These are phyloP conservation scores for Asterophora parasitica DNA, from an alignment of 768 basidiomycete genomes.

Conservation along the genomic window DNA sequence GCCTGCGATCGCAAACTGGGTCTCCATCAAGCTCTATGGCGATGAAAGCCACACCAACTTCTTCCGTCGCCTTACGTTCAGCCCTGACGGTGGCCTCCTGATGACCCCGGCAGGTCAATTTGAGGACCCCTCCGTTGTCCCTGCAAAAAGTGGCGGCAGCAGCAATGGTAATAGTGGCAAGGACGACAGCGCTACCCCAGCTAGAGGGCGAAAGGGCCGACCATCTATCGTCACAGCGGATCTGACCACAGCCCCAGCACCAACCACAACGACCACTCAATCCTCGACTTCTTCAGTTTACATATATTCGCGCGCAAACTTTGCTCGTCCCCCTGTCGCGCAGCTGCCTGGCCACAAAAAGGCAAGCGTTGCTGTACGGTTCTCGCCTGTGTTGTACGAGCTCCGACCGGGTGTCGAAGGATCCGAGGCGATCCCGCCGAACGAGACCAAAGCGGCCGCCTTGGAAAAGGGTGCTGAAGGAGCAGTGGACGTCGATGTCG, in stretches of 20 bases:
- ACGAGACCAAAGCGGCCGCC: constrained; percentile 42
- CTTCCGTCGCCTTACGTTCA: constrained; percentile 91
- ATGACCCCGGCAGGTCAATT: constrained; percentile 97
- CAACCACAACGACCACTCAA: constrained; percentile 32
- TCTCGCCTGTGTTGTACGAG: constrained; percentile 91
- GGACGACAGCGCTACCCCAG: constrained; percentile 39
- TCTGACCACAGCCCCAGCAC: constrained; percentile 30
- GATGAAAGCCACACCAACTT: constrained; percentile 96
- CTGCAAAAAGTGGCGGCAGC: constrained; percentile 18
- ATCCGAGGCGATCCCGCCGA: constrained; percentile 19
- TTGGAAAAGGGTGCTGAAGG: constrained; percentile 67
- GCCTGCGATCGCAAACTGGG: constrained; percentile 77
- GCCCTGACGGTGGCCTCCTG: constrained; percentile 89
- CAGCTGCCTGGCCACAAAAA: constrained; percentile 96
- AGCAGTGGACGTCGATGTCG: constrained; percentile 55
- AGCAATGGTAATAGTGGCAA: constrained; percentile 1
- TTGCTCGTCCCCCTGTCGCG: constrained; percentile 88
- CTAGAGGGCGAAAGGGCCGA: constrained; percentile 55
- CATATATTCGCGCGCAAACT: constrained; percentile 94
- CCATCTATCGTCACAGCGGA: constrained; percentile 34
- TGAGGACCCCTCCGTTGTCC: constrained; percentile 76
- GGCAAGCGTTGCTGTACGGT: constrained; percentile 88
- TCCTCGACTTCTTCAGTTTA: constrained; percentile 63
- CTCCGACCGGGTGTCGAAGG: constrained; percentile 58
- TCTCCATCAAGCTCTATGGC: constrained; percentile 80